Evolutionary conservation across 75 land plant species (phyloP).

Genomic region (Azolla pinnata): DNA sequence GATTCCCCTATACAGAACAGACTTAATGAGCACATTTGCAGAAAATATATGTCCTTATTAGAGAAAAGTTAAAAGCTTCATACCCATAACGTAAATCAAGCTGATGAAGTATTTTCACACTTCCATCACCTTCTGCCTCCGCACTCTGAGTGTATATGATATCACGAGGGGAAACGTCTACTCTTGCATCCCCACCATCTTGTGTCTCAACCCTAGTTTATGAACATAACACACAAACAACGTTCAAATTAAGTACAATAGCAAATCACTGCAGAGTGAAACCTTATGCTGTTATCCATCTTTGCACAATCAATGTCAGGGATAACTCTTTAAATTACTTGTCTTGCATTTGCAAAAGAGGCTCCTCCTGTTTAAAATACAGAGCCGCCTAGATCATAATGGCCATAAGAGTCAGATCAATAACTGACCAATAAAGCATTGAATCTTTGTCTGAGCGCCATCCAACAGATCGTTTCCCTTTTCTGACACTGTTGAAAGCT

Average conservation of each 20-base stretch:
- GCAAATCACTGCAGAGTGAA: too few relatives aligned
- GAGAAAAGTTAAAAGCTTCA: constrained; percentile 5
- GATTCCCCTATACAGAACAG: constrained; percentile 45
- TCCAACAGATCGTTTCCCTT: constrained; percentile 76
- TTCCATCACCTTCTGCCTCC: constrained; percentile 38
- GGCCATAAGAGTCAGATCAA: background rate
- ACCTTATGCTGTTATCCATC: too few relatives aligned
- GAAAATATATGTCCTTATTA: background rate
- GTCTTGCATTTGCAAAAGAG: too few relatives aligned
- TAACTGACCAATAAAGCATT: constrained; percentile 61
- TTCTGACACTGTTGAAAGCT: constrained; percentile 78
- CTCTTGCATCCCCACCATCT: constrained; percentile 96
- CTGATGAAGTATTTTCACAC: constrained; percentile 52
- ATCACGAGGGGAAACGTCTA: constrained; percentile 94
- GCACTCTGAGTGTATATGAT: constrained; percentile 68
- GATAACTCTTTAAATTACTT: too few relatives aligned
- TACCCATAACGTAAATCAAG: constrained; percentile 96
- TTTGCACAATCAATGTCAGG: too few relatives aligned
- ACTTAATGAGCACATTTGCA: background rate
- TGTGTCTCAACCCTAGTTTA: constrained; percentile 95
- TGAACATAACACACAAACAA: too few relatives aligned
- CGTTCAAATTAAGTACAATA: too few relatives aligned
- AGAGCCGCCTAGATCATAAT: too few relatives aligned
- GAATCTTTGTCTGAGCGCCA: constrained; percentile 94
- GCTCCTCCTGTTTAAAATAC: too few relatives aligned